Base-by-base conservation (phyloP, 129 eudicot species). In the Flaveria bidentis region DNA sequence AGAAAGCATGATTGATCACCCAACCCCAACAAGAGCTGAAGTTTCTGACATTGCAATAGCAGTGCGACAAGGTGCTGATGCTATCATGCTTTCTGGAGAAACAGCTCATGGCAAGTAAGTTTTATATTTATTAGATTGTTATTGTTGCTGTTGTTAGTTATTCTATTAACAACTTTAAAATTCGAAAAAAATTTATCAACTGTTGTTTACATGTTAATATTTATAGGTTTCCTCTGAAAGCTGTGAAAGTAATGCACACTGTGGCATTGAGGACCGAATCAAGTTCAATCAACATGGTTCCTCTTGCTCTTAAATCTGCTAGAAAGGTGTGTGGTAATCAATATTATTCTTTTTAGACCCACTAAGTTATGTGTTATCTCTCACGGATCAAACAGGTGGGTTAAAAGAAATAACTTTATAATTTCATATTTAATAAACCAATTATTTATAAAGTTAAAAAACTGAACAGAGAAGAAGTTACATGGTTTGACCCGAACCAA, bases 71-170 rank as follows among this genome's bases (percentile, higher is more conserved):
- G 96, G 92, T 71, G 85, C 95, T 58, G 99, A 94, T 80, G 99
- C 97, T 20, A 72, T 89, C 67, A 94, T 94, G 99, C 97, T 94
- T 67, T 94, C 99, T 15, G 99, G 99, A 65, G 99, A 94, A 91
- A 94, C 99, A 56, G 96, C 99, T 55, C 97, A 94, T 82, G 97
- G 99, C 56, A 94, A 94, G 99, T 94, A 85, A 85, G 96, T 86
- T 28, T 15, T 63, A 30, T 63, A 17, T 1, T 33, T 30, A 1
- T 45, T 18, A 50, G 17, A 18, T 3, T 45, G 4, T 47, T 26
- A 45, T 74, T 74, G 36, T 25, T 60, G 42, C 61, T 74, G 36
- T 44, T 60, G 23, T 49, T 46, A 18, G 23, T 46, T 46, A 8
- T 50, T 17, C 41, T 76, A 49, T 76, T 25, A 39, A 57, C 36